Evolutionary conservation across 2,329 filamentous ascomycete genomes (phyloP), one percentile per base, ranked within the genome.

Genomic region (Penicillium frequentans): DNA sequence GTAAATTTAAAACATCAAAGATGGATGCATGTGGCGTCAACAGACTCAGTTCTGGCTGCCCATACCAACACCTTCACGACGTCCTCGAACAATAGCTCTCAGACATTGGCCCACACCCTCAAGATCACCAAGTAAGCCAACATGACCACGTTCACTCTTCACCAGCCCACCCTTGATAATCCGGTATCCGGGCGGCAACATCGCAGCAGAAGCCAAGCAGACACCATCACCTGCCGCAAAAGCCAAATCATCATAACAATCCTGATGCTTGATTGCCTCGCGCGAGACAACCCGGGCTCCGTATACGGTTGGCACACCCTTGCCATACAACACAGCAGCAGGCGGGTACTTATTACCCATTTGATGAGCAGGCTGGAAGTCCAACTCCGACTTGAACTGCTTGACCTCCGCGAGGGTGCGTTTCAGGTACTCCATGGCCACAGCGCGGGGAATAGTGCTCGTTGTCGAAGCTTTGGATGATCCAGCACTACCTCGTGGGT

Each of bases 181-280:
- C 49, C 84, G 81, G 70, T 96, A 97, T 0, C 92, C 92, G 2
- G 84, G 77, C 0, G 93, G 93, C 44, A 96, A 75, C 90, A 96
- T 93, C 0, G 92, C 90, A 59, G 93, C 90, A 50, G 86, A 86
- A 0, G 93, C 90, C 7, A 97, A 82, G 54, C 93, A 91, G 0
- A 98, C 93, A 0, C 93, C 93, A 70, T 98, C 93, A 2, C 93
- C 92, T 23, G 88, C 88, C 0, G 90, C 89, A 75, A 97, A 97
- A 0, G 91, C 84, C 2, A 98, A 81, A 65, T 96, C 88, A 63
- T 96, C 91, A 71, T 96, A 97, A 0, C 86, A 88, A 72, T 96
- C 91, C 0, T 85, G 79, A 59, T 86, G 85, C 49, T 86, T 84
- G 63, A 97, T 96, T 0, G 83, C 86, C 53, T 93, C 91, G 3